Evolutionary conservation across 805 yeast species (phyloP).

Genomic region (Pichia paraexigua): DNA sequence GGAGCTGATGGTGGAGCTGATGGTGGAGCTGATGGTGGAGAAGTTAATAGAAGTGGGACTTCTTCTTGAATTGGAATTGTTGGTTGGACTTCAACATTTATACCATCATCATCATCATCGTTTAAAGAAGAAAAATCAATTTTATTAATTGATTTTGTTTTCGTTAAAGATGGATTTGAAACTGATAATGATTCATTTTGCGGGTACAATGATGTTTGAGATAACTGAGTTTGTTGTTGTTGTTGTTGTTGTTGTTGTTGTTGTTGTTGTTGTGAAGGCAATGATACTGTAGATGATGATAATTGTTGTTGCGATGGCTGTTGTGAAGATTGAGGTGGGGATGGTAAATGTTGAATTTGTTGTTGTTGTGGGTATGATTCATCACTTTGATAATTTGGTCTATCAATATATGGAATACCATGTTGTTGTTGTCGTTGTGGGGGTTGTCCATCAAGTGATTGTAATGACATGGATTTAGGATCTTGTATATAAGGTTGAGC

Average conservation of each 20-base stretch:
- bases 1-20: too few relatives aligned
- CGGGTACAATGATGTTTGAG: neutral
- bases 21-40: neutral
- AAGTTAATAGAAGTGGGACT: neutral
- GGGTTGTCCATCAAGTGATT: slow-evolving; percentile 9
- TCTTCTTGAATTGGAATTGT: neutral
- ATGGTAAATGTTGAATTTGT: slow-evolving; percentile 15
- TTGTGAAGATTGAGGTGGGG: neutral
- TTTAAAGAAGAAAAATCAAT: slow-evolving; percentile 5
- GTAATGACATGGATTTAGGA: slow-evolving; percentile 12
- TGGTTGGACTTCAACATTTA: neutral
- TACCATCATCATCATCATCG: slow-evolving; percentile 21
- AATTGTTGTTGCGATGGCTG: neutral
- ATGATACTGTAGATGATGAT: too few relatives aligned
- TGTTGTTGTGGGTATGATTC: slow-evolving; percentile 9
- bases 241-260: neutral
- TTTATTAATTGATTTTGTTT: neutral
- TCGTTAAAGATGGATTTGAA: neutral
- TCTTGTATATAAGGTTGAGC: neutral
- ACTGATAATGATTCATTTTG: neutral
- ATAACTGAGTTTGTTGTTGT: neutral
- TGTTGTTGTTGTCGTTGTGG: slow-evolving; percentile 23
- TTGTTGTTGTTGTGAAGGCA: neutral
- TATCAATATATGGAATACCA: neutral
- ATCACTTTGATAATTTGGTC: neutral